Evolutionary conservation across 2,329 filamentous ascomycete genomes (phyloP).

Genomic region (Domatiomyces globalis): DNA sequence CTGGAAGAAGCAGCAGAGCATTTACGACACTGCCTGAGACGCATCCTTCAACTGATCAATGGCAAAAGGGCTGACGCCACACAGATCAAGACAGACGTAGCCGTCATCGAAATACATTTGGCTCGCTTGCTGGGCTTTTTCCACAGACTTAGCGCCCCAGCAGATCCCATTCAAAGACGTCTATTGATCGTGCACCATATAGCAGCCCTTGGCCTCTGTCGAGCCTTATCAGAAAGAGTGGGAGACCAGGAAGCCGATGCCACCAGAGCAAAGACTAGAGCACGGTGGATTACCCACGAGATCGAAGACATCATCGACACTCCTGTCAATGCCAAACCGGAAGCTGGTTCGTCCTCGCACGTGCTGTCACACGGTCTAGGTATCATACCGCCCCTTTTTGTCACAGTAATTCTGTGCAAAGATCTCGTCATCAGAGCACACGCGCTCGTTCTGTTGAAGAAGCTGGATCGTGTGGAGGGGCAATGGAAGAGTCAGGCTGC

Average conservation of each 20-base stretch:
- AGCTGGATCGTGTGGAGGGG: conserved; percentile 6
- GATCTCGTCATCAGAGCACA: conserved; percentile 4
- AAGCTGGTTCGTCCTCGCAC: conserved; percentile 1
- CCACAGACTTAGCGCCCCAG: conserved; percentile 7
- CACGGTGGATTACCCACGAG: conserved; percentile 3
- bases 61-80: background rate
- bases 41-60: conserved; percentile 3
- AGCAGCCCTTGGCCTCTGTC: conserved; percentile 3
- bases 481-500: conserved; percentile 6
- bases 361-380: conserved; percentile 2
- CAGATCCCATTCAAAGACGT: conserved; percentile 3
- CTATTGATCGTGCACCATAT: conserved; percentile 10
- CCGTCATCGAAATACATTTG: conserved; percentile 5
- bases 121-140: conserved; percentile 10
- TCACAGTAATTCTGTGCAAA: conserved; percentile 2
- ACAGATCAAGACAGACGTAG: conserved; percentile 2
- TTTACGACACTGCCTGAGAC: conserved; percentile 3
- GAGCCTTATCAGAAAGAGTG: conserved; percentile 4
- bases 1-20: conserved; percentile 6
- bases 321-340: background rate
- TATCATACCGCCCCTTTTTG: conserved; percentile 8
- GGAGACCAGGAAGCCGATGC: background rate
- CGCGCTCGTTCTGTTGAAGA: conserved; percentile 1
- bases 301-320: conserved; percentile 7
- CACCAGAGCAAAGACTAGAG: background rate